A percentile compares a stretch with the other conserved stretches of the same genome.
Conservation (phyloP, 2,329 filamentous ascomycete species). For the Aureobasidium sp. region DNA sequence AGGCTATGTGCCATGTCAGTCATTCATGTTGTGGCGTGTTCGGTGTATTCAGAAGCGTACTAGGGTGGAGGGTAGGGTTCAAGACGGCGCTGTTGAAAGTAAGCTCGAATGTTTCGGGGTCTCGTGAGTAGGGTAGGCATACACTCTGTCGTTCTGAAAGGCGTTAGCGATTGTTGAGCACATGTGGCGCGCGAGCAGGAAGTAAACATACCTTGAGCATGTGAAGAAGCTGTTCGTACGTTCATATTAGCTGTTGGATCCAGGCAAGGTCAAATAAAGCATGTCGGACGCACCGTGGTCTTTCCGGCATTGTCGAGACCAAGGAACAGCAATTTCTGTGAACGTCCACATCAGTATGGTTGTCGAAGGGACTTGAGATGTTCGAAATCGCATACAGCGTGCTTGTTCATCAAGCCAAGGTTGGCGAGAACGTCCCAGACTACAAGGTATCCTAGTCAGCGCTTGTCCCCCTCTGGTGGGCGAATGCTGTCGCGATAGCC, state of each 20-base stretch:
- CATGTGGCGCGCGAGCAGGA: not conserved
- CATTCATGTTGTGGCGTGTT: not conserved
- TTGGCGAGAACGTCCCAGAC: constrained; percentile 87
- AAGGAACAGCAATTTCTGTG: constrained; percentile 74
- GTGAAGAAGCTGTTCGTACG: constrained; percentile 56
- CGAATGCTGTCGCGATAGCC: constrained; percentile 13
- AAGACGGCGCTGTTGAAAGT: constrained; percentile 55
- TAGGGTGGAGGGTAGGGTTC: constrained; percentile 85
- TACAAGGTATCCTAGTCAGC: constrained; percentile 29
- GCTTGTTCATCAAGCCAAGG: constrained; percentile 87
- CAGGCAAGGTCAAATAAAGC: not conserved
- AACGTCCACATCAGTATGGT: not conserved
- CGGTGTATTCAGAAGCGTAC: constrained; percentile 45
- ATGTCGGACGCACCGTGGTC: constrained; percentile 53
- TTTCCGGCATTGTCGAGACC: constrained; percentile 93
- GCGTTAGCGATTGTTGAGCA: constrained; percentile 4
- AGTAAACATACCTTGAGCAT: constrained; percentile 79
- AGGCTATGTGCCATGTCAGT: constrained; percentile 48
- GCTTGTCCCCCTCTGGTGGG: constrained; percentile 14
- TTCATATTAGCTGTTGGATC: constrained; percentile 9
- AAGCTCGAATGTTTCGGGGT: not conserved
- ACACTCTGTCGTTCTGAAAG: constrained; percentile 69
- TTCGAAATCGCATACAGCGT: constrained; percentile 47
- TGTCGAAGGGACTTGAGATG: not conserved
- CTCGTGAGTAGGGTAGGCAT: not conserved